A percentile compares a stretch with the other conserved stretches of the same genome.
These are phyloP conservation scores for Sclerotinia subarctica DNA, from an alignment of 2,329 filamentous ascomycete genomes.

Conservation along the genomic window DNA sequence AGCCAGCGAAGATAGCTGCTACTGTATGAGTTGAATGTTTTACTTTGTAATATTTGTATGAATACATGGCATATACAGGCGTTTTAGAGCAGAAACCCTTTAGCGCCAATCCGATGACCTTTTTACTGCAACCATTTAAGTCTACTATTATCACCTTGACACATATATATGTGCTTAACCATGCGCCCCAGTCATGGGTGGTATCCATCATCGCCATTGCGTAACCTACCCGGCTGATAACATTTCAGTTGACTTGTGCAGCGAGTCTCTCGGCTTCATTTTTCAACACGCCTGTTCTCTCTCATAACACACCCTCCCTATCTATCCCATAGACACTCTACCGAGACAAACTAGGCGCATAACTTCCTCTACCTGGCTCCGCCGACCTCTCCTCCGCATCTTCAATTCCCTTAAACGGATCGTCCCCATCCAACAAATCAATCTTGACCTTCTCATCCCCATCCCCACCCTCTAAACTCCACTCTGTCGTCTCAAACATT, in stretches of 20 bases:
- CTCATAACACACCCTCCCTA: not conserved
- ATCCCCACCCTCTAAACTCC: slow-evolving; percentile 66
- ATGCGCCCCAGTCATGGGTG: not conserved
- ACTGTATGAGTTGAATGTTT: slow-evolving; percentile 28
- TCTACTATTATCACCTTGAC: not conserved
- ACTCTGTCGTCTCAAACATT: slow-evolving; percentile 83
- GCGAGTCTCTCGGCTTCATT: not conserved
- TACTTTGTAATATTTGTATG: slow-evolving; percentile 34
- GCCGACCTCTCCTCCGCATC: slow-evolving; percentile 44
- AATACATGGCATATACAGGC: slow-evolving; percentile 34
- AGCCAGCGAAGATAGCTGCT: slow-evolving; percentile 39
- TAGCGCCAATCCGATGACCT: slow-evolving; percentile 17
- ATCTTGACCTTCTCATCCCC: slow-evolving; percentile 58
- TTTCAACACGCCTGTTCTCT: slow-evolving; percentile 10
- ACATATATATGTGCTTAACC: slow-evolving; percentile 9
- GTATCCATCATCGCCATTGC: not conserved
- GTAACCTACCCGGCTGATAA: not conserved
- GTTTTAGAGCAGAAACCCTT: slow-evolving; percentile 31
- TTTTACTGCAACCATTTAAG: slow-evolving; percentile 21
- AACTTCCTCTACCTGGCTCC: slow-evolving; percentile 38
- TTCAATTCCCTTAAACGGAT: slow-evolving; percentile 62
- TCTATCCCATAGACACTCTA: slow-evolving; percentile 19
- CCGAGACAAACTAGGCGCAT: slow-evolving; percentile 36
- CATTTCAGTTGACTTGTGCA: not conserved
- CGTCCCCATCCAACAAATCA: slow-evolving; percentile 68